These are phyloP conservation scores for Pseudogymnoascus sp. DNA, from an alignment of 2,329 filamentous ascomycete genomes.

Conservation along the genomic window DNA sequence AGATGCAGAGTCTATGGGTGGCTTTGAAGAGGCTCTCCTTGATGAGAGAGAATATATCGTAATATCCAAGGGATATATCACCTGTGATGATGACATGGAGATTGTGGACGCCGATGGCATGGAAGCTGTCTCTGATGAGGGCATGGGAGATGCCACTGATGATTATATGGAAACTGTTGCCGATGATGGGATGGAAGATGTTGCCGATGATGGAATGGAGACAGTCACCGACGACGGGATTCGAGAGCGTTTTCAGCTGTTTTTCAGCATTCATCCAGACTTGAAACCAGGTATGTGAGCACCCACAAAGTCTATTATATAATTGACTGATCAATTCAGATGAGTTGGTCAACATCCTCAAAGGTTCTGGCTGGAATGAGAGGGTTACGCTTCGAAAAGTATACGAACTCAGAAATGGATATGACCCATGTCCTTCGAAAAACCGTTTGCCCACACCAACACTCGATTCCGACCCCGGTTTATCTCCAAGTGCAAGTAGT, in stretches of 20 bases:
- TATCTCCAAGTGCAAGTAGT: background rate
- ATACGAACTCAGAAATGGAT: background rate
- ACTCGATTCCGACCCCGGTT: background rate
- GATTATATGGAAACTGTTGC: background rate
- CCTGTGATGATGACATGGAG: background rate
- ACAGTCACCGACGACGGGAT: background rate
- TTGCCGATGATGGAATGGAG: background rate
- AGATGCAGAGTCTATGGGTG: background rate
- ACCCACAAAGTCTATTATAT: background rate
- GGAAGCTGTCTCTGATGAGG: background rate
- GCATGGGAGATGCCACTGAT: background rate
- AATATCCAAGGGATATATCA: background rate
- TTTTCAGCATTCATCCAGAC: background rate
- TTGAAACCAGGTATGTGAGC: background rate
- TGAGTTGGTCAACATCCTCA: background rate
- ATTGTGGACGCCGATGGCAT: background rate
- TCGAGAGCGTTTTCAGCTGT: background rate
- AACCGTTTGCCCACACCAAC: background rate
- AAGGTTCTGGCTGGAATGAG: constrained; percentile 2
- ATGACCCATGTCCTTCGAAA: background rate
- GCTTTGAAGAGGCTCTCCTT: background rate
- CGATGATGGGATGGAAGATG: background rate
- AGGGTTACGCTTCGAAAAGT: background rate
- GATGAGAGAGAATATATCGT: background rate
- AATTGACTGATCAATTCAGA: background rate